Conservation (phyloP, 1,139 yeast genomes). For the Blastobotrys elegans region DNA sequence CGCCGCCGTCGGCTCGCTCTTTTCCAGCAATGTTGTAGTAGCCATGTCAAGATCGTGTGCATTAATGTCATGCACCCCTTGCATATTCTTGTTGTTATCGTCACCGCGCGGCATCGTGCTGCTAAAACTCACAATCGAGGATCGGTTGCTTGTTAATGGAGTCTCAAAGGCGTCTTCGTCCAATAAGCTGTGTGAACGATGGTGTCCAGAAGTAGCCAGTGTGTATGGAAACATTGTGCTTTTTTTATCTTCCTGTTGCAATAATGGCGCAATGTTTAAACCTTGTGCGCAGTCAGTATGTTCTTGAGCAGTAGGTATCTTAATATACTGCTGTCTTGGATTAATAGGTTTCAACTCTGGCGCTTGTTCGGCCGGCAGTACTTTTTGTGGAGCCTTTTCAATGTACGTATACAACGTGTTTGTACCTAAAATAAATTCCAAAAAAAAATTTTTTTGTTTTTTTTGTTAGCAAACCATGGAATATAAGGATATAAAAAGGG, state of each 20-base stretch:
- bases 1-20: no score
- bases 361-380: neutral
- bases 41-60: neutral
- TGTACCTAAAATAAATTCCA: no score
- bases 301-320: neutral
- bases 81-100: neutral
- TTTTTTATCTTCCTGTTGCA: neutral
- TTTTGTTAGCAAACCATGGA: neutral
- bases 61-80: neutral
- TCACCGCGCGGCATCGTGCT: neutral
- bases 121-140: neutral
- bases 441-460: neutral
- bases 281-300: neutral
- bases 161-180: constrained; percentile 1
- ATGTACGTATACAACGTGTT: constrained; percentile 1
- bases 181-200: neutral
- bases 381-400: neutral
- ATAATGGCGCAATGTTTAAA: neutral
- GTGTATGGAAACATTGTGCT: neutral
- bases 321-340: neutral
- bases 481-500: no score
- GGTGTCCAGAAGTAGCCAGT: constrained; percentile 3
- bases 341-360: neutral
- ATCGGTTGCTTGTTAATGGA: neutral
- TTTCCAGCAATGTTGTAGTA: no score